A percentile compares a stretch with the other conserved stretches of the same genome.
Conservation (phyloP, 805 yeast genomes). For the Limtongozyma cylindracea region DNA sequence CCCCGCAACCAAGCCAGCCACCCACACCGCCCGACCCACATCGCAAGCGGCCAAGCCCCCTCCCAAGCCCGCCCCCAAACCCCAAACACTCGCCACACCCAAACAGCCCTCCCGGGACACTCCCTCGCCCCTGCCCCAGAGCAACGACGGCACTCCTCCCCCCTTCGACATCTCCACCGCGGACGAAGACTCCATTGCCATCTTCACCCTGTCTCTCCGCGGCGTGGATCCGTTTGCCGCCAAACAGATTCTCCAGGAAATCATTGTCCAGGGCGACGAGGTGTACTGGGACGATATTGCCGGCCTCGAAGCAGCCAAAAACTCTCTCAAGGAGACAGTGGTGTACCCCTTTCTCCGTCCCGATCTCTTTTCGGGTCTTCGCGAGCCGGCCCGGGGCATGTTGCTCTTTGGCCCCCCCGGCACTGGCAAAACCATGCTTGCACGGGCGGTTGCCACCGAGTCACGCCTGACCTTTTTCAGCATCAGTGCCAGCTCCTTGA, state of each 20-base stretch:
- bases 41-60: too few relatives aligned
- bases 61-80: too few relatives aligned
- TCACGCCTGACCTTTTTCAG: conserved; percentile 82
- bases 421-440: conserved; percentile 96
- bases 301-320: conserved; percentile 74
- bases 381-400: conserved; percentile 96
- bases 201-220: conserved; percentile 18
- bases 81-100: too few relatives aligned
- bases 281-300: conserved; percentile 92
- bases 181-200: too few relatives aligned
- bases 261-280: conserved; percentile 73
- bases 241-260: conserved; percentile 65
- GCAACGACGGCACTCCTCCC: too few relatives aligned
- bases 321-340: conserved; percentile 77
- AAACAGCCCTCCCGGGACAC: too few relatives aligned
- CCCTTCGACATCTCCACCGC: too few relatives aligned
- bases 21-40: too few relatives aligned
- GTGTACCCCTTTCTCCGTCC: conserved; percentile 92
- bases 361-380: conserved; percentile 66
- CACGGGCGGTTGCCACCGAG: conserved; percentile 91
- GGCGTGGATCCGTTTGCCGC: conserved; percentile 72
- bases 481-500: conserved; percentile 71
- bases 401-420: conserved; percentile 94
- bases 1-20: too few relatives aligned
- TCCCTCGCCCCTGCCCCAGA: too few relatives aligned